These are phyloP conservation scores for Chlamydomonas asymmetrica DNA, from an alignment of 139 green algal genomes.

Conservation along the genomic window DNA sequence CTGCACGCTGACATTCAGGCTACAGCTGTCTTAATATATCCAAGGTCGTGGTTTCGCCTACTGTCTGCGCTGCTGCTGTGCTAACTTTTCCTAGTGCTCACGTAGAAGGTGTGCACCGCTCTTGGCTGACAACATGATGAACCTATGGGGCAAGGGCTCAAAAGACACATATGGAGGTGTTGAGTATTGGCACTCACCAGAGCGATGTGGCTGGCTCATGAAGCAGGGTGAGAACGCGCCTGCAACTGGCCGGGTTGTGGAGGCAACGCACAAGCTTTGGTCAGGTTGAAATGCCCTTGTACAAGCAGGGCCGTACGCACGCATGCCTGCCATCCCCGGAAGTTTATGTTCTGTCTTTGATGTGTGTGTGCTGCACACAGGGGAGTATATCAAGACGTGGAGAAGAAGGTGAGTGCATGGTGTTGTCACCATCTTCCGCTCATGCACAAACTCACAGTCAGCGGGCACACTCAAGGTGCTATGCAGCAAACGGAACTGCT, in stretches of 20 bases:
- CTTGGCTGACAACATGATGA: no score
- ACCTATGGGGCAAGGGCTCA: neutral
- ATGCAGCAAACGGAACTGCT: neutral
- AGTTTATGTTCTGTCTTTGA: neutral
- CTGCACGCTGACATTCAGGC: no score
- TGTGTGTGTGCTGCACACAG: conserved; percentile 63
- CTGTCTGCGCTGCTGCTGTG: no score
- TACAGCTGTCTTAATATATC: no score
- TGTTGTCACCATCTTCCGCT: neutral
- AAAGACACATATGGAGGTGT: conserved; percentile 61
- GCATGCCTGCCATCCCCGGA: neutral
- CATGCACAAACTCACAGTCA: neutral
- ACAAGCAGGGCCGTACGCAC: neutral
- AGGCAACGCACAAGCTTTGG: no score
- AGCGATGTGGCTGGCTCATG: conserved; percentile 87
- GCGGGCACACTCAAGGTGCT: neutral
- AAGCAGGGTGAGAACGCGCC: conserved; percentile 82
- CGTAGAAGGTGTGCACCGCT: no score
- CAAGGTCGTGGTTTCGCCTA: no score
- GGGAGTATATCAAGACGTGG: conserved; percentile 97
- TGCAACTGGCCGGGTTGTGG: neutral
- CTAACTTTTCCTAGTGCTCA: no score
- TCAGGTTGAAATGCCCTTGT: neutral
- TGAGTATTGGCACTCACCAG: conserved; percentile 86
- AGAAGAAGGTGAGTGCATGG: conserved; percentile 63